Percentiles rank a stretch among this genome's conserved stretches.
Evolutionary conservation across 1,284 basidiomycete species (phyloP).

Genomic region (Malassezia equina): DNA sequence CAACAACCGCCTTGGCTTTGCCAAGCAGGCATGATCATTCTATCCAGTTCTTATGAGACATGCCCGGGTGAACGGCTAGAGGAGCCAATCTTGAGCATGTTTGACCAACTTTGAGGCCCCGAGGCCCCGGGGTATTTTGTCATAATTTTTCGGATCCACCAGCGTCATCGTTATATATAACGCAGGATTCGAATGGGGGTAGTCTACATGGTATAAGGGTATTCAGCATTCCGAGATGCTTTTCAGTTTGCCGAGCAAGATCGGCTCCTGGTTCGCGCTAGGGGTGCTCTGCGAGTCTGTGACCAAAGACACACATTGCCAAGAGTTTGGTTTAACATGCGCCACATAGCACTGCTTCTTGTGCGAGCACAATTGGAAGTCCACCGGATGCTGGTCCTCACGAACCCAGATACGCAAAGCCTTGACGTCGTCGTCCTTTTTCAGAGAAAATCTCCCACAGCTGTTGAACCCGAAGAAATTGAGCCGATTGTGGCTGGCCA

Average conservation of each 20-base stretch:
- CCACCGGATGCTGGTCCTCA: not conserved
- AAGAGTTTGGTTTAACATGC: not conserved
- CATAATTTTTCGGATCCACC: no score
- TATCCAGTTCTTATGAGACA: no score
- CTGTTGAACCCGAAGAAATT: not conserved
- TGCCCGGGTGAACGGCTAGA: no score
- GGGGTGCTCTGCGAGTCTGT: not conserved
- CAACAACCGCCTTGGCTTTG: conserved; percentile 50
- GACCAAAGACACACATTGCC: not conserved
- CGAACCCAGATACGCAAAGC: not conserved
- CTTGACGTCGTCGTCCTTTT: not conserved
- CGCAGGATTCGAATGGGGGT: not conserved
- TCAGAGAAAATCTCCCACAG: not conserved
- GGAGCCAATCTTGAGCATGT: no score
- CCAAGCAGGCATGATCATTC: conserved; percentile 16
- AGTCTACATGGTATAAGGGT: not conserved
- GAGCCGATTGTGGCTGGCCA: not conserved
- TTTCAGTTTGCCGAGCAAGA: not conserved
- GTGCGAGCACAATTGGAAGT: not conserved
- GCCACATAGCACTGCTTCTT: not conserved
- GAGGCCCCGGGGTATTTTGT: no score
- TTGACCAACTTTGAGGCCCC: no score
- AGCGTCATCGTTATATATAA: not conserved
- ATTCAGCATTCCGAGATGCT: not conserved
- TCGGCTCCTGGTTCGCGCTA: not conserved